Evolutionary conservation across 2,329 filamentous ascomycete genomes (phyloP), one percentile per base, ranked within the genome.

Genomic region (Ambrosiella xylebori): DNA sequence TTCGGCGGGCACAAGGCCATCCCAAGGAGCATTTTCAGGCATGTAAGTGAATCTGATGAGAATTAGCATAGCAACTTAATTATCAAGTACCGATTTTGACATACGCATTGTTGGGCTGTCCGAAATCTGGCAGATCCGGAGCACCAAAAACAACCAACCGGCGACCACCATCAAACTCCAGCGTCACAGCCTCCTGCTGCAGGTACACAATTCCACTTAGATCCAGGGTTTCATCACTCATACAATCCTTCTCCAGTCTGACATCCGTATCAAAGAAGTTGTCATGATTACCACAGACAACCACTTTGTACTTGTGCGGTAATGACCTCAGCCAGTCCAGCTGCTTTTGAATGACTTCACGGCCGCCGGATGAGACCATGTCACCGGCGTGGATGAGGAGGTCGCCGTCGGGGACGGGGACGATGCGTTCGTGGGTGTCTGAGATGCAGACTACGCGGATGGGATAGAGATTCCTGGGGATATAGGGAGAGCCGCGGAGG

Each of bases 351-450:
- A 97, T 82, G 61, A 88, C 84, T 11, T 74, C 73, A 0, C 80
- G 76, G 7, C 81, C 85, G 44, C 91, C 91, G 19, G 74, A 65
- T 74, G 88, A 88, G 95, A 71, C 95, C 80, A 95, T 74, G 70
- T 97, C 91, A 41, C 91, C 91, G 1, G 88, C 86, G 67, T 96
- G 91, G 64, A 97, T 85, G 54, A 97, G 78, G 19, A 96, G 74
- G 68, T 96, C 89, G 58, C 89, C 90, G 8, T 77, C 70, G 0
- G 89, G 88, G 0, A 94, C 74, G 15, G 69, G 64, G 7, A 80
- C 71, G 8, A 75, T 75, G 47, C 77, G 74, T 61, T 80, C 81
- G 71, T 96, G 91, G 0, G 91, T 96, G 71, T 96, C 91, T 8
- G 88, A 91, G 62, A 96, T 81, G 70, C 88, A 95, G 62, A 96